Evolutionary conservation across 176 grass and related monocot species (phyloP).

Genomic region (Elaeis guineensis): DNA sequence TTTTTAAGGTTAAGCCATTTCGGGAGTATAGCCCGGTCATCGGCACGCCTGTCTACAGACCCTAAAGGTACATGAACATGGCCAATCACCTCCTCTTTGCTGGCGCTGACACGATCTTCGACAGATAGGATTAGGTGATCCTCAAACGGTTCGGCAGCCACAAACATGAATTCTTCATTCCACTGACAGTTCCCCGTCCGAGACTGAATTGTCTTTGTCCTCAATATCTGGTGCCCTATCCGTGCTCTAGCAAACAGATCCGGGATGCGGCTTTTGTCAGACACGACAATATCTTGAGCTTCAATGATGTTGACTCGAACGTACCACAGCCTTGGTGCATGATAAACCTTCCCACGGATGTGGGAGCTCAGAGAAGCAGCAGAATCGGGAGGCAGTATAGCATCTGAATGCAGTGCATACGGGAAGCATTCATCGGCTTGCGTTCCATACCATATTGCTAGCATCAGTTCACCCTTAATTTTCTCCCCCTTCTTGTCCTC

Average conservation of each 20-base stretch:
- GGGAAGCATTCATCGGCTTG: slow-evolving; percentile 95
- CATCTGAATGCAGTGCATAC: slow-evolving; percentile 53
- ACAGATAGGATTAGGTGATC: slow-evolving; percentile 56
- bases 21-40: slow-evolving; percentile 42
- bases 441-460: slow-evolving; percentile 84
- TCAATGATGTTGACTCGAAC: slow-evolving; percentile 63
- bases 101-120: slow-evolving; percentile 50
- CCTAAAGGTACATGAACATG: slow-evolving; percentile 27
- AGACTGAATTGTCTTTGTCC: slow-evolving; percentile 52
- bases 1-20: slow-evolving; percentile 57
- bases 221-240: slow-evolving; percentile 46
- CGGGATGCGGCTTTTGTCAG: slow-evolving; percentile 42
- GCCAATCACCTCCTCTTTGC: slow-evolving; percentile 70
- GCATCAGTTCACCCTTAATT: slow-evolving; percentile 79
- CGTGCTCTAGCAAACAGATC: slow-evolving; percentile 51
- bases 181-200: slow-evolving; percentile 57
- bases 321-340: slow-evolving; percentile 76
- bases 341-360: slow-evolving; percentile 88
- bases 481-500: slow-evolving; percentile 70
- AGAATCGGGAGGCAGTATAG: slow-evolving; percentile 24
- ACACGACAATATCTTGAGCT: slow-evolving; percentile 54
- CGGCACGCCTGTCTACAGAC: slow-evolving; percentile 35
- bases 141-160: slow-evolving; percentile 85
- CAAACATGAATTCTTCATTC: slow-evolving; percentile 84
- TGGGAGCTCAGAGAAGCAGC: slow-evolving; percentile 29